Percentiles rank a stretch among this genome's conserved stretches.
Conservation (phyloP, 768 basidiomycete genomes). For the Mycena floridula region DNA sequence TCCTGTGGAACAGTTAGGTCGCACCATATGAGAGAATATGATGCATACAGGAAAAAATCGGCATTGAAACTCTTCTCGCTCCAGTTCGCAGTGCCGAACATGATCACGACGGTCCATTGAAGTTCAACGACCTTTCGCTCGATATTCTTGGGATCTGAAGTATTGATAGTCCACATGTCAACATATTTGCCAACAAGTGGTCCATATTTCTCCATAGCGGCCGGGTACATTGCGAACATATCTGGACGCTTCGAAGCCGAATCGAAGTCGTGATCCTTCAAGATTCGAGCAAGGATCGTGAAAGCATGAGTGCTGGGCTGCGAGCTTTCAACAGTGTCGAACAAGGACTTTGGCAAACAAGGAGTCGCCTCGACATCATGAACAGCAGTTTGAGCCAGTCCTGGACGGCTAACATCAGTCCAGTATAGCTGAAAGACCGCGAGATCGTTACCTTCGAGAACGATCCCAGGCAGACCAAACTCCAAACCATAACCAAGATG, state of each 20-base stretch:
- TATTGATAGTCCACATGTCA: conserved; percentile 36
- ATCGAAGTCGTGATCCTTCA: conserved; percentile 32
- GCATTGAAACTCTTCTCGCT: conserved; percentile 37
- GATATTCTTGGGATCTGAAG: conserved; percentile 27
- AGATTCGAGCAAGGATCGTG: conserved; percentile 47
- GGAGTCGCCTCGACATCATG: conserved; percentile 12
- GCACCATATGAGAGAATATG: conserved; percentile 4
- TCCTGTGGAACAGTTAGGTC: conserved; percentile 27
- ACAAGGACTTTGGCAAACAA: too few relatives aligned
- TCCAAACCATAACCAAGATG: conserved; percentile 43
- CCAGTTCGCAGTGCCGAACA: conserved; percentile 55
- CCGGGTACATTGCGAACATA: conserved; percentile 21
- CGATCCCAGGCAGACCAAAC: conserved; percentile 35
- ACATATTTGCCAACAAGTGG: conserved; percentile 35
- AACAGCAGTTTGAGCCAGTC: conserved; percentile 35
- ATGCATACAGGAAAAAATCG: conserved; percentile 54
- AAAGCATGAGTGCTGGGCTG: conserved; percentile 46
- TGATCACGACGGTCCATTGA: conserved; percentile 44
- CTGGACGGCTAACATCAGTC: conserved; percentile 8
- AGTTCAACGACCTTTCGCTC: conserved; percentile 61
- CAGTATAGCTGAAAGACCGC: conserved; percentile 5
- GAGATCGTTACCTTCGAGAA: conserved; percentile 35
- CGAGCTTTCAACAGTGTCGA: too few relatives aligned
- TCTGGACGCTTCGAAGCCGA: background rate
- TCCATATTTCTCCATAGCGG: conserved; percentile 28